Conservation (phyloP, 345 rosid genomes). For the Capsella bursapastoris region DNA sequence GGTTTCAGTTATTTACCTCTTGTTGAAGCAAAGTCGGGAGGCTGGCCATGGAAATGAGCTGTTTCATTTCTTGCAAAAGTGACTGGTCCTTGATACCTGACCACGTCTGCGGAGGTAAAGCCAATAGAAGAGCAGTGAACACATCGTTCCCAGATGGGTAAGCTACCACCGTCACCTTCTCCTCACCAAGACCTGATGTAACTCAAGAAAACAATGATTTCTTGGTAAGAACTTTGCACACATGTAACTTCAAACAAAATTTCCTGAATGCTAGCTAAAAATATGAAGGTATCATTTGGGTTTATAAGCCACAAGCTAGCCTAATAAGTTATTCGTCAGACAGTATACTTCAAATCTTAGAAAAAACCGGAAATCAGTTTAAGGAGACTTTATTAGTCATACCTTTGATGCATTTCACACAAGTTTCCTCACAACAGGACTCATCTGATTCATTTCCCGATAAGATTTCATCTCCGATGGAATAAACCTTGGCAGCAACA, state of each 20-base stretch:
- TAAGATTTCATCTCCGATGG: slow-evolving; percentile 66
- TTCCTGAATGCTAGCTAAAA: slow-evolving; percentile 14
- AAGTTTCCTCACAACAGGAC: slow-evolving; percentile 64
- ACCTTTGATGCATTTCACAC: slow-evolving; percentile 64
- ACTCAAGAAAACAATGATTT: slow-evolving; percentile 17
- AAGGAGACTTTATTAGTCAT: background rate
- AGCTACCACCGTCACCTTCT: slow-evolving; percentile 51
- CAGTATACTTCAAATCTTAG: background rate
- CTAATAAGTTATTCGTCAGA: background rate
- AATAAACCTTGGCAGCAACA: slow-evolving; percentile 57
- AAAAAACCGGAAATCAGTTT: background rate
- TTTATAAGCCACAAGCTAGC: background rate
- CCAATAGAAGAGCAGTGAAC: slow-evolving; percentile 77
- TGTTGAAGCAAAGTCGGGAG: slow-evolving; percentile 85
- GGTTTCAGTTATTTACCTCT: slow-evolving; percentile 59
- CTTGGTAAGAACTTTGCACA: slow-evolving; percentile 1
- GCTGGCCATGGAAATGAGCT: slow-evolving; percentile 56
- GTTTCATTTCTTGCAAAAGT: slow-evolving; percentile 56
- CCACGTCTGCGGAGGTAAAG: slow-evolving; percentile 88
- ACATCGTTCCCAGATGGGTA: slow-evolving; percentile 68
- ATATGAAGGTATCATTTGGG: background rate
- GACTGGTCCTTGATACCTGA: slow-evolving; percentile 63
- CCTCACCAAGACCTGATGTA: slow-evolving; percentile 54
- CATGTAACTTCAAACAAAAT: background rate
- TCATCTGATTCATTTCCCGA: slow-evolving; percentile 52